phyloP scores from a whole-genome alignment of 495 filamentous ascomycete species.

The Annulohypoxylon nitens region DNA sequence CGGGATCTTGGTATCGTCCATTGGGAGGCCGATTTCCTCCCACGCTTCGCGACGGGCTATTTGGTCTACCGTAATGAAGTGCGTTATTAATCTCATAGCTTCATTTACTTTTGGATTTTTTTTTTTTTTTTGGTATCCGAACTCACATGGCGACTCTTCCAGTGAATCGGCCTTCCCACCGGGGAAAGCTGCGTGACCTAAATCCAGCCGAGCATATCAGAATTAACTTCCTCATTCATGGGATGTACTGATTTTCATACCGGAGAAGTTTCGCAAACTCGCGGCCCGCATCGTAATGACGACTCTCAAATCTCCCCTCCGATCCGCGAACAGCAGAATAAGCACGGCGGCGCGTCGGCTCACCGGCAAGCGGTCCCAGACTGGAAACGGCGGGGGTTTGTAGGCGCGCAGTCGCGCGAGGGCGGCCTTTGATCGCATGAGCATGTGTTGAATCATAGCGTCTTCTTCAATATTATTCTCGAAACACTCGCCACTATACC shows the following conservation, averaged over 20 bases:
- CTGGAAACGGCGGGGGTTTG: conserved; percentile 67
- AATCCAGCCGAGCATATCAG: conserved; percentile 16
- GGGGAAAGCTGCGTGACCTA: conserved; percentile 88
- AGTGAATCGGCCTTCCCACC: conserved; percentile 74
- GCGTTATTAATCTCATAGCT: conserved; percentile 63
- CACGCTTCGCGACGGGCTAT: conserved; percentile 89
- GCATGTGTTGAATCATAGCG: conserved; percentile 25
- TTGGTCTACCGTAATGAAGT: conserved; percentile 70
- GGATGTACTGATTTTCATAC: conserved; percentile 37
- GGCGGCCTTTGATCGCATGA: conserved; percentile 70
- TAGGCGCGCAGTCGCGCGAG: conserved; percentile 81
- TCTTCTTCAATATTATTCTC: background rate
- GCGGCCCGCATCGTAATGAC: conserved; percentile 89
- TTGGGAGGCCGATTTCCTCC: conserved; percentile 90
- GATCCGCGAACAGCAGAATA: conserved; percentile 86
- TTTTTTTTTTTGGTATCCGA: background rate
- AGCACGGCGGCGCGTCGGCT: conserved; percentile 84
- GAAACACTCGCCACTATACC: conserved; percentile 1
- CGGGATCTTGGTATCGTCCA: conserved; percentile 71
- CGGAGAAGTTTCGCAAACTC: conserved; percentile 73
- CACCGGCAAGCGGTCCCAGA: conserved; percentile 72
- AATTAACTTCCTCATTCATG: background rate
- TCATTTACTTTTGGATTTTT: conserved; percentile 9
- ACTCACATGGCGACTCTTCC: conserved; percentile 63
- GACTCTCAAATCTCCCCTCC: conserved; percentile 78